Base-by-base conservation (phyloP, 495 filamentous ascomycete genomes). In the Aspergillus baeticus region DNA sequence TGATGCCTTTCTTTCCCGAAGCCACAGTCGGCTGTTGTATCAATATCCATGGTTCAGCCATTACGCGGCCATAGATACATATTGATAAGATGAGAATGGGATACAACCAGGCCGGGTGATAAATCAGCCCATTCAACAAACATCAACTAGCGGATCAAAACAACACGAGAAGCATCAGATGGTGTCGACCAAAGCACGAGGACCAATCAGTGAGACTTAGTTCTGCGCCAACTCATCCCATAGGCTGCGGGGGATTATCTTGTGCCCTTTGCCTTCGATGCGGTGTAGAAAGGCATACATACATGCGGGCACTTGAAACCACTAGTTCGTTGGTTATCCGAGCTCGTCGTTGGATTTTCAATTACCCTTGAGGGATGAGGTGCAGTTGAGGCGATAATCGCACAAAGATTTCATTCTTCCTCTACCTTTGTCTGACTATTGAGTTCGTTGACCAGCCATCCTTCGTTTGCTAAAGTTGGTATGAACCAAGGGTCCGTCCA, bases 251-350 rank as follows among this genome's bases (percentile, higher is more conserved):
- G 21, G 44, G 42, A 58, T 36, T 36, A 34, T 49, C 45, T 55
- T 13, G 34, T 41, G 15, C 26, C 26, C 59, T 46, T 64, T 41
- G 61, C 66, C 66, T 64, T 64, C 57, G 66, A 66, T 69, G 66
- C 63, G 66, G 66, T 69, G 66, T 64, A 61, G 63, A 63, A 59
- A 46, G 18, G 35, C 35, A 34, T 41, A 41, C 22, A 7, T 29
- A 29, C 26, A 29, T 29, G 3, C 26, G 26, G 8, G 26, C 26
- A 29, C 26, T 36, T 35, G 45, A 39, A 39, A 20, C 49, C 47
- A 37, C 15, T 38, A 11, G 34, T 17, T 38, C n/a, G 29, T 29
- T 50, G 29, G 11, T 21, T 54, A 57, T 48, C 51, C 62, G 55
- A 56, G 51, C 21, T 39, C 53, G 47, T 59, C 43, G 47, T 50